Conservation (phyloP, 768 basidiomycete genomes). For the Artomyces pyxidatus region DNA sequence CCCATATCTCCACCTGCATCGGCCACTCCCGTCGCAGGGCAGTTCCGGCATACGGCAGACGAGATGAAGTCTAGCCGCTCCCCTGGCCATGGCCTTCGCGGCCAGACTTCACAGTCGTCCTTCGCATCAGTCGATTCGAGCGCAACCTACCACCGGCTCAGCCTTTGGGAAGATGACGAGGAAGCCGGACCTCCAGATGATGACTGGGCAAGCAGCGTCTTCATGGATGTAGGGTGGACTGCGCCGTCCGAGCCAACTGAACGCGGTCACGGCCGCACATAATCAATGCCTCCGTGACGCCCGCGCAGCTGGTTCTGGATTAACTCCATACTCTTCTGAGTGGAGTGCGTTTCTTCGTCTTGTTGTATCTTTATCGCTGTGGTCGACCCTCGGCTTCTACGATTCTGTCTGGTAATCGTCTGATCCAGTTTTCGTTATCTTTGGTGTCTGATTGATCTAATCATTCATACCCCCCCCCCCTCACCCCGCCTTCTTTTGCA, state of each 20-base stretch:
- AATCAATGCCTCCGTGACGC: no score
- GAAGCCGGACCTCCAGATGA: constrained; percentile 30
- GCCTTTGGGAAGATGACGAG: constrained; percentile 28
- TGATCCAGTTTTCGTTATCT: no score
- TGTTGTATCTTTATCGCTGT: no score
- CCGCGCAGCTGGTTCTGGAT: neutral
- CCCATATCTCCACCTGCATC: constrained; percentile 1
- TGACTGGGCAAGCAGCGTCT: constrained; percentile 69
- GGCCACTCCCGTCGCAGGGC: constrained; percentile 8
- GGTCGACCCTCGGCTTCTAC: no score
- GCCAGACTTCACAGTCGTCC: constrained; percentile 20
- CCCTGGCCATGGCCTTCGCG: constrained; percentile 2
- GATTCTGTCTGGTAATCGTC: no score
- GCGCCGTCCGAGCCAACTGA: neutral
- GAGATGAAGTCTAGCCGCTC: neutral
- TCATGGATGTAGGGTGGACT: constrained; percentile 41
- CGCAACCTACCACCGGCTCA: constrained; percentile 35
- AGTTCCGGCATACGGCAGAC: neutral
- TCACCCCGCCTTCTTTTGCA: no score
- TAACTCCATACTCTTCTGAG: no score
- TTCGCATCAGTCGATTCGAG: constrained; percentile 34
- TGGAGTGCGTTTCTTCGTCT: no score
- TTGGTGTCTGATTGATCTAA: no score
- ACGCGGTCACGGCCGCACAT: neutral
- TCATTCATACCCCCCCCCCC: no score